These are phyloP conservation scores for Lignosus rhinocerotis DNA, from an alignment of 1,284 basidiomycete species.

Conservation along the genomic window DNA sequence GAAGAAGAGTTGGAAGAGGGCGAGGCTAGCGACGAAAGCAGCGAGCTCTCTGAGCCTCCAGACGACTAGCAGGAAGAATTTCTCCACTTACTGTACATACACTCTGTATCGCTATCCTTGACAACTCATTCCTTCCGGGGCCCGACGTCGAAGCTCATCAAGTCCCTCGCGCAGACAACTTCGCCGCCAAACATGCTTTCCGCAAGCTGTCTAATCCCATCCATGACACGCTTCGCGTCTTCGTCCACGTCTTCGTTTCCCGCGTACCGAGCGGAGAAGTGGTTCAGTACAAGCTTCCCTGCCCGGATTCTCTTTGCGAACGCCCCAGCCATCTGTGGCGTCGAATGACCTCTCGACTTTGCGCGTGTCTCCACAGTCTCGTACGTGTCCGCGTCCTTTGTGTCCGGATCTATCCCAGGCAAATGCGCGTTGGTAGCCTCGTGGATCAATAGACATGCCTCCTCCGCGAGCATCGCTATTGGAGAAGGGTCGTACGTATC, in stretches of 20 bases:
- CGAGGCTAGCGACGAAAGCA: conserved; percentile 77
- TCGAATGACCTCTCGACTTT: conserved; percentile 87
- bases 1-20: conserved; percentile 81
- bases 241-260: conserved; percentile 45
- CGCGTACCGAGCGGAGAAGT: conserved; percentile 68
- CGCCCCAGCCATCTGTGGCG: conserved; percentile 86
- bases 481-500: conserved; percentile 80
- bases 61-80: conserved; percentile 42
- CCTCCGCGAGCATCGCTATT: conserved; percentile 55
- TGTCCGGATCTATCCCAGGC: conserved; percentile 61
- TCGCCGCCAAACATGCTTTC: conserved; percentile 49
- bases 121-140: conserved; percentile 23
- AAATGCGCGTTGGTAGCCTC: conserved; percentile 92
- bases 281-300: conserved; percentile 75
- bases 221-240: conserved; percentile 56
- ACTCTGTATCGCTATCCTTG: conserved; percentile 14
- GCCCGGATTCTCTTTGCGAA: conserved; percentile 78
- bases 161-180: conserved; percentile 69
- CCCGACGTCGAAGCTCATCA: conserved; percentile 65
- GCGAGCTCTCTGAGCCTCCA: conserved; percentile 72
- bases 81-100: conserved; percentile 12
- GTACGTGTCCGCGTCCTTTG: conserved; percentile 58
- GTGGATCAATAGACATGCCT: conserved; percentile 73
- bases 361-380: conserved; percentile 68
- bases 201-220: conserved; percentile 59